Base-by-base conservation (phyloP, 805 yeast species). In the Brettanomyces custersianus region DNA sequence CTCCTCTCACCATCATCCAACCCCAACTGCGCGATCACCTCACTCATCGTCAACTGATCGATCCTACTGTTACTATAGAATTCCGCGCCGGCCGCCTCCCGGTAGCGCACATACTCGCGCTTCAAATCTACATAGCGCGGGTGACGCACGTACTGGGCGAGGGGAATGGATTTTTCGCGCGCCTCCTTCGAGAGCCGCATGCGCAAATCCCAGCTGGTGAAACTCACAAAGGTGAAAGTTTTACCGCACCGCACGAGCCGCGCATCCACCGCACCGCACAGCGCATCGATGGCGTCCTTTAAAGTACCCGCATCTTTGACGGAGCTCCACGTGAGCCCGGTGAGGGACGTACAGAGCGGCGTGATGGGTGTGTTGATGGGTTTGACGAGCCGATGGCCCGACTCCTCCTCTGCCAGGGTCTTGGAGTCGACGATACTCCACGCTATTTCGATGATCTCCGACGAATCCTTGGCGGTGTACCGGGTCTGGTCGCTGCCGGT, bases 121-220 rank as follows among this genome's bases (percentile, higher is more conserved):
- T 72, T 70, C 42, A 87, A 59, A 55, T 85, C 95, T 57, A 84
- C 86, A 18, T 80, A 69, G 30, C 77, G 66, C 3, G 95, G 82
- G 44, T 79, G 78, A 53, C 79, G 84, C 40, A 88, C 59, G 52
- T 80, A 84, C 4, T 72, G 65, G 0, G 95, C 95, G 38, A 87
- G 65, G 4, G 66, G 70, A 39, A 81, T 77, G 9, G 74, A 70
- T 52, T 80, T 75, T 51, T 84, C 94, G 28, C 85, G 66, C 6
- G 94, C 84, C 54, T 86, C 94, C 33, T 94, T 68, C 10, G 82
- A 80, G 24, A 88, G 60, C 49, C 79, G 80, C 33, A 88, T 88
- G 40, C 87, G 68, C 33, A 87, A 61, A 48, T 79, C 79, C 79
- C 80, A 77, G 12, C 71, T 62, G 49, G 76, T 74, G 41, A 74